Conservation (phyloP, 805 yeast species). For the Saccharomyces eubayanus region DNA sequence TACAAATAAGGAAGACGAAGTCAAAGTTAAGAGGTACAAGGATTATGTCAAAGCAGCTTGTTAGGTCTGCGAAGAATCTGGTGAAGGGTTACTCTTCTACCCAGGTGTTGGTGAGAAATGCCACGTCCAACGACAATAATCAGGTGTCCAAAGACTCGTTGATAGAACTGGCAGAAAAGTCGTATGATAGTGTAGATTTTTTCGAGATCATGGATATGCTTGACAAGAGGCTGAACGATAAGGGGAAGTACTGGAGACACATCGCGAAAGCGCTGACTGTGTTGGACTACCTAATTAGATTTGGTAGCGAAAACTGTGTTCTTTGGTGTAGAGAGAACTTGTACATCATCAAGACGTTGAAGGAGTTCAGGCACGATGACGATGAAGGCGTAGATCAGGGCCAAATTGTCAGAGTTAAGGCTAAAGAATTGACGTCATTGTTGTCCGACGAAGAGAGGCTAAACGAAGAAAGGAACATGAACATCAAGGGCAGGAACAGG, state of each 20-base stretch:
- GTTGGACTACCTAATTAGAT: constrained; percentile 73
- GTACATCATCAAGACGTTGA: constrained; percentile 77
- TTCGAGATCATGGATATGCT: constrained; percentile 89
- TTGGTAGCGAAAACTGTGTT: constrained; percentile 82
- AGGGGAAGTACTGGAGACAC: constrained; percentile 95
- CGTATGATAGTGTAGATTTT: constrained; percentile 64
- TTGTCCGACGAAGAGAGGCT: constrained; percentile 76
- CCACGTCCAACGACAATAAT: constrained; percentile 78
- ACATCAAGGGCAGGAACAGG: constrained; percentile 28
- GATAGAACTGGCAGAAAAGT: constrained; percentile 73
- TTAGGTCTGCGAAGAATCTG: constrained; percentile 72
- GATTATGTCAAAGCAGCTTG: constrained; percentile 62
- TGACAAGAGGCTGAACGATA: constrained; percentile 83
- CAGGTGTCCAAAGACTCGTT: constrained; percentile 77
- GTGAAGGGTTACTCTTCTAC: constrained; percentile 77
- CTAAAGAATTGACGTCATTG: constrained; percentile 73
- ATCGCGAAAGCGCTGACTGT: constrained; percentile 84
- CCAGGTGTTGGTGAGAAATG: constrained; percentile 82
- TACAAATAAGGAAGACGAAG: not conserved
- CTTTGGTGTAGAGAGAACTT: constrained; percentile 85
- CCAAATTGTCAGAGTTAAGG: constrained; percentile 75
- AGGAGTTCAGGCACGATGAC: constrained; percentile 80
- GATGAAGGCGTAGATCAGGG: constrained; percentile 79
- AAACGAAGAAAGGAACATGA: constrained; percentile 51
- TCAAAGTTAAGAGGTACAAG: not conserved